These are phyloP conservation scores for Pseudogymnoascus sp. DNA, from an alignment of 2,329 filamentous ascomycete species.

Conservation along the genomic window DNA sequence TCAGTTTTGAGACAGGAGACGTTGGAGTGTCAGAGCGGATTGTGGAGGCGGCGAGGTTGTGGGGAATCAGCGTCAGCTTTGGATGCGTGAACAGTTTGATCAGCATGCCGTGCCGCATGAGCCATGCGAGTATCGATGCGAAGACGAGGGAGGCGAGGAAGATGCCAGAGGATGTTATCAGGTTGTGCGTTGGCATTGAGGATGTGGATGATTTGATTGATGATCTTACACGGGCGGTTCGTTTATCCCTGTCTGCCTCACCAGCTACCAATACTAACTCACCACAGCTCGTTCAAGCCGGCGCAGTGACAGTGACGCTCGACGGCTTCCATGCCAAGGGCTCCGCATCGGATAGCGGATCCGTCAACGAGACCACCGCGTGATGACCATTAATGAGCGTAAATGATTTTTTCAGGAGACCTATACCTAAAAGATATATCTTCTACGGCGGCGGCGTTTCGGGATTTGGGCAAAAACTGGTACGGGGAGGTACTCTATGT, in stretches of 20 bases:
- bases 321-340: slow-evolving; percentile 66
- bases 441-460: slow-evolving; percentile 1
- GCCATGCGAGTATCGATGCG: slow-evolving; percentile 94
- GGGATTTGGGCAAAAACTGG: background rate
- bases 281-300: slow-evolving; percentile 77
- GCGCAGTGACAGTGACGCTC: slow-evolving; percentile 78
- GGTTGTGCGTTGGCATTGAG: slow-evolving; percentile 93
- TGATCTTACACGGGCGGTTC: slow-evolving; percentile 81
- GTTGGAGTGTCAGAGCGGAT: slow-evolving; percentile 78
- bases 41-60: slow-evolving; percentile 84
- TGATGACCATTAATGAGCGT: background rate
- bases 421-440: slow-evolving; percentile 7
- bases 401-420: background rate
- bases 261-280: slow-evolving; percentile 15
- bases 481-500: slow-evolving; percentile 2
- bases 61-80: slow-evolving; percentile 95
- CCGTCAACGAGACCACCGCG: background rate
- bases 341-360: slow-evolving; percentile 1
- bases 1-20: slow-evolving; percentile 94
- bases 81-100: slow-evolving; percentile 98
- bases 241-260: slow-evolving; percentile 32
- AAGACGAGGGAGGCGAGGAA: slow-evolving; percentile 83
- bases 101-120: slow-evolving; percentile 99
- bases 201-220: slow-evolving; percentile 87
- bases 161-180: slow-evolving; percentile 94